Conservation (phyloP, 306 rosid genomes). For the Malus sieversii region DNA sequence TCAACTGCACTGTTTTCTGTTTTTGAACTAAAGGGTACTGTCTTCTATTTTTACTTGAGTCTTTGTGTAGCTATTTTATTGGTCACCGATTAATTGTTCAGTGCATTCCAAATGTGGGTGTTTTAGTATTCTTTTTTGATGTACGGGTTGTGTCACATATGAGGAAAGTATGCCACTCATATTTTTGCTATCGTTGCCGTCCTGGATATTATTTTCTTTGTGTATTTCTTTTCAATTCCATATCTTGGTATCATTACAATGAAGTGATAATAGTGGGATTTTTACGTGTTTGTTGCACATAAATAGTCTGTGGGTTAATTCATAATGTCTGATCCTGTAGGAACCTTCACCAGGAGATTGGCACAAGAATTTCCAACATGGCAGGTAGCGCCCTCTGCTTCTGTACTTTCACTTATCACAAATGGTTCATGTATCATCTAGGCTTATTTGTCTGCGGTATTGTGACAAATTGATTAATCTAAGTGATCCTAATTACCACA, state of each 20-base stretch:
- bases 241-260: not conserved
- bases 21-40: not conserved
- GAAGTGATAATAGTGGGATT: not conserved
- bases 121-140: not conserved
- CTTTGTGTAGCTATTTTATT: no score
- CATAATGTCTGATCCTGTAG: slow-evolving; percentile 37
- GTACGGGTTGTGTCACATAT: not conserved
- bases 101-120: not conserved
- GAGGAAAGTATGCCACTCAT: not conserved
- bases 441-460: not conserved
- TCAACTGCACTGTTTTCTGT: not conserved
- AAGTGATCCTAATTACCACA: not conserved
- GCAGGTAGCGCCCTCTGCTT: slow-evolving; percentile 62
- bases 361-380: slow-evolving; percentile 80
- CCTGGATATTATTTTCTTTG: not conserved
- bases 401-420: not conserved
- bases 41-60: not conserved
- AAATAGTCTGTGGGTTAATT: slow-evolving; percentile 12
- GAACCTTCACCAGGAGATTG: slow-evolving; percentile 82
- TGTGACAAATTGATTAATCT: not conserved
- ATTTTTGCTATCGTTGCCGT: not conserved
- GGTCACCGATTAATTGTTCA: no score
- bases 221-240: not conserved
- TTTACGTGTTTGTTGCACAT: not conserved
- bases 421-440: not conserved